Evolutionary conservation across 148 eudicot genomes (phyloP).

Genomic region (Simmondsia chinensis): DNA sequence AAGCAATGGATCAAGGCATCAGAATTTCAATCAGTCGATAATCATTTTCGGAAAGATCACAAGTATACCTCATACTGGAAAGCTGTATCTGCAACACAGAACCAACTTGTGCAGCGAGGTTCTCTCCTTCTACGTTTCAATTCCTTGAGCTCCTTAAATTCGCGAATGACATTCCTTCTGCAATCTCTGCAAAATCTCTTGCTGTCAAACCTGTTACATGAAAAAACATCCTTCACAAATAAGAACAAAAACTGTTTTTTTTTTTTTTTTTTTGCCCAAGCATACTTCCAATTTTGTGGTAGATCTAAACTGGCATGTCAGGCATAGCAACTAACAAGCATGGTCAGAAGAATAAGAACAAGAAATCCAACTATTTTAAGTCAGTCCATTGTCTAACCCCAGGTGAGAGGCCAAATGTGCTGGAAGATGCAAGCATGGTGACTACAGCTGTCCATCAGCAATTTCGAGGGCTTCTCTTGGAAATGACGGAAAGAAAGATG

Average conservation of each 20-base stretch:
- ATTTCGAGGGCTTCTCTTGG: no score
- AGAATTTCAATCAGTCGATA: background rate
- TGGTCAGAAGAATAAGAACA: no score
- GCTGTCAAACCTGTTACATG: conserved; percentile 77
- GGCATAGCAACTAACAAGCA: no score
- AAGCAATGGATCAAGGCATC: background rate
- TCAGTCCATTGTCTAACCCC: no score
- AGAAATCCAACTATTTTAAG: no score
- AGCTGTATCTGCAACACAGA: conserved; percentile 89
- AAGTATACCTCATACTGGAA: conserved; percentile 83
- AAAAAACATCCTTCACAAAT: conserved; percentile 5
- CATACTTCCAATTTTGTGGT: no score
- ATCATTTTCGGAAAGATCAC: background rate
- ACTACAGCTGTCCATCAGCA: no score
- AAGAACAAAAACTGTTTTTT: background rate
- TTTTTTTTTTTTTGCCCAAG: no score
- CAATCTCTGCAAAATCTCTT: conserved; percentile 97
- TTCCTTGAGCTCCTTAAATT: conserved; percentile 91
- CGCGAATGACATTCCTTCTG: conserved; percentile 92
- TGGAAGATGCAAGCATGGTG: no score
- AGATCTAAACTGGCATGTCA: no score
- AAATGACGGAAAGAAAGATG: no score
- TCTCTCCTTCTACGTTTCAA: conserved; percentile 77
- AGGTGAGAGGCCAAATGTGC: no score
- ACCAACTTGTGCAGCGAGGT: conserved; percentile 87